Evolutionary conservation across 345 rosid species (phyloP).

Genomic region (Dipteronia sinensis): DNA sequence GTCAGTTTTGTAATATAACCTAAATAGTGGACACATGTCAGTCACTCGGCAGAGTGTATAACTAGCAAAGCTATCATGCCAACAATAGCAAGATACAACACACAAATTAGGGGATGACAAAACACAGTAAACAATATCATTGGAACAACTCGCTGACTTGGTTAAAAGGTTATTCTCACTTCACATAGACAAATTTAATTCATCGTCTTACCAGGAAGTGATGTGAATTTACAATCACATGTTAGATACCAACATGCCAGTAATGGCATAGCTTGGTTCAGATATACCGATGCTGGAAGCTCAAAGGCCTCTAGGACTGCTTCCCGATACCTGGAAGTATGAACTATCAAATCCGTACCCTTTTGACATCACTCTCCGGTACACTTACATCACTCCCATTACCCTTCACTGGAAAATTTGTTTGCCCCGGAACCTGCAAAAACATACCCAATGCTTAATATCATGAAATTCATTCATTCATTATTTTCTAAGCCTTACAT

Average conservation of each 20-base stretch:
- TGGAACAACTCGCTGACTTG: neutral
- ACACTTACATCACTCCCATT: slow-evolving; percentile 68
- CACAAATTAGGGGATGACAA: neutral
- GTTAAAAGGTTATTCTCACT: neutral
- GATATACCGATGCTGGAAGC: neutral
- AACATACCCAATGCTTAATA: neutral
- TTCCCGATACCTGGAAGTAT: neutral
- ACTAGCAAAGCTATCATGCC: too few species aligned
- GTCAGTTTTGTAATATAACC: too few species aligned
- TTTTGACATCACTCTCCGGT: slow-evolving; percentile 72
- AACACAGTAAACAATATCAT: neutral
- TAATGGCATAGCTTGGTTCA: neutral
- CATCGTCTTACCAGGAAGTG: neutral
- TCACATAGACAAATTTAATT: neutral
- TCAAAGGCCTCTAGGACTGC: neutral
- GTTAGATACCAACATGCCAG: neutral
- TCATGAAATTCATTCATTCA: neutral
- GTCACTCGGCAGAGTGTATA: too few species aligned
- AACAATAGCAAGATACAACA: too few species aligned
- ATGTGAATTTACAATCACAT: neutral
- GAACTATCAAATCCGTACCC: slow-evolving; percentile 45
- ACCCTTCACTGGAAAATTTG: slow-evolving; percentile 38
- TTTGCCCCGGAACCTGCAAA: slow-evolving; percentile 43
- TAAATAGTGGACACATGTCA: too few species aligned
- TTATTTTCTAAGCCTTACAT: too few species aligned